These are phyloP conservation scores for Schizophyllum commune DNA, from an alignment of 1,284 basidiomycete genomes.

Conservation along the genomic window DNA sequence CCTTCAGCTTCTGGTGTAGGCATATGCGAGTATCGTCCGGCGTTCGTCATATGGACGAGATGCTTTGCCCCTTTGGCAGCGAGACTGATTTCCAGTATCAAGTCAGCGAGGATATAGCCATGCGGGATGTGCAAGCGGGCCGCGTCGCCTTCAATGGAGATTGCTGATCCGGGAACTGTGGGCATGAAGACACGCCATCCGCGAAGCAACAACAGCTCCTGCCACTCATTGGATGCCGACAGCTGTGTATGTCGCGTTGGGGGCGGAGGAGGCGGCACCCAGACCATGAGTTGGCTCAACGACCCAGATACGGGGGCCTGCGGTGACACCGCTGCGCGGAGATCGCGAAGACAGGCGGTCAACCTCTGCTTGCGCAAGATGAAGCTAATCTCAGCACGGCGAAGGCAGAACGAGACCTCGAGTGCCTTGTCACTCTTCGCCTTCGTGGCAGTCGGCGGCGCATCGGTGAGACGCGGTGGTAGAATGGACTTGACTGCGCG, in stretches of 20 bases:
- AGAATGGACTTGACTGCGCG: slow-evolving; percentile 14
- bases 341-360: slow-evolving; percentile 35
- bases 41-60: slow-evolving; percentile 40
- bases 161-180: slow-evolving; percentile 21
- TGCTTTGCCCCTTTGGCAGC: slow-evolving; percentile 65
- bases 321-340: slow-evolving; percentile 8
- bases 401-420: slow-evolving; percentile 27
- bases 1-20: slow-evolving; percentile 57
- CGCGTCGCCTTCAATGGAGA: slow-evolving; percentile 56
- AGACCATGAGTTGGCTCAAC: slow-evolving; percentile 34
- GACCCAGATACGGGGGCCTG: slow-evolving; percentile 19
- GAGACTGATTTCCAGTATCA: slow-evolving; percentile 62
- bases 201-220: slow-evolving; percentile 67
- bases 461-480: neutral
- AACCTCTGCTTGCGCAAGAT: slow-evolving; percentile 39
- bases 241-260: slow-evolving; percentile 25
- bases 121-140: slow-evolving; percentile 74
- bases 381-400: slow-evolving; percentile 38
- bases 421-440: slow-evolving; percentile 14
- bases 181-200: slow-evolving; percentile 44
- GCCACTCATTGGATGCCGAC: slow-evolving; percentile 50
- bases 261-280: slow-evolving; percentile 32
- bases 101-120: slow-evolving; percentile 67
- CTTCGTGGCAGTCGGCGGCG: slow-evolving; percentile 5
- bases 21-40: slow-evolving; percentile 39